Evolutionary conservation across 2,329 filamentous ascomycete genomes (phyloP), one percentile per base, ranked within the genome.

Genomic region (Ophiocordyceps unilateralis): DNA sequence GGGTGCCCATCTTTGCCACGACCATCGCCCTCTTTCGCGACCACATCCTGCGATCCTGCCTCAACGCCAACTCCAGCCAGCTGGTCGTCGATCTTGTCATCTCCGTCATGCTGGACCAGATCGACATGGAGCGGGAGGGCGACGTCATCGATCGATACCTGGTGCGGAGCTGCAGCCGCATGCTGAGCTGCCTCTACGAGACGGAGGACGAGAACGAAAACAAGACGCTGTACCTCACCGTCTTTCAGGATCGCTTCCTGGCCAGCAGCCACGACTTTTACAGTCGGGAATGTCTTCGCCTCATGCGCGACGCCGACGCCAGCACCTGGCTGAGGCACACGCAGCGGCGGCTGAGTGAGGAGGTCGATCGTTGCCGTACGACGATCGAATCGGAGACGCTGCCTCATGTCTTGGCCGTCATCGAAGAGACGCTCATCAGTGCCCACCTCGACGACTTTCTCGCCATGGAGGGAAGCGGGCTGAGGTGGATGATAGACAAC

Each of bases 21-120:
- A 80, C 85, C 3, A 93, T 98, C 68, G 81, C 81, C 3, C 68
- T 95, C 2, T 98, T 93, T 59, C 78, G 89, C 32, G 85, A 95
- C 51, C 71, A 87, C 51, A 83, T 98, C 39, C 68, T 98, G 9
- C 75, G 76, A 24, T 75, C 77, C 1, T 66, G 63, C 15, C 57
- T 79, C 7, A 61, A 63, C 36, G 60, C 61, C 2, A 58, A 66
- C 50, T 59, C 65, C 39, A 57, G 64, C 14, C 62, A 66, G 41
- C 61, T 63, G n/a, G 74, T 93, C 9, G 78, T 83, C 39, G 73
- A 81, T 43, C 75, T 94, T 7, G 66, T 96, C 22, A 84, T 83
- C 52, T 76, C 77, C 6, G 84, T 94, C 14, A 73, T 96, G 24
- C 70, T 96, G 3, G 88, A 94, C 48, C 84, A 95, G 62, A 83